These are phyloP conservation scores for Nasturtium officinale DNA, from an alignment of 345 rosid species.

Conservation along the genomic window DNA sequence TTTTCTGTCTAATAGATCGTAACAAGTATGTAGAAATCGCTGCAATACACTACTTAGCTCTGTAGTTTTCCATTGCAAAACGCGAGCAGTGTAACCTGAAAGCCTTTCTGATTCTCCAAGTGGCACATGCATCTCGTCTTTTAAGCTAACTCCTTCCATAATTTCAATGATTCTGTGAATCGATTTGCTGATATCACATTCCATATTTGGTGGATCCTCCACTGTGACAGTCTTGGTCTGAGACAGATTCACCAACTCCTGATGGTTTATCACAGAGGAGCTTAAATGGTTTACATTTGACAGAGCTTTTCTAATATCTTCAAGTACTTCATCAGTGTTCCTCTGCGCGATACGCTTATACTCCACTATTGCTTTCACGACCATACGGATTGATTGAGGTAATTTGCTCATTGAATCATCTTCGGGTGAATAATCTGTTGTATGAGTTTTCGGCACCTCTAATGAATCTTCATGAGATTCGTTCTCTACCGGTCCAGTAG, in stretches of 20 bases:
- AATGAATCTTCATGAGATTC: constrained; percentile 43
- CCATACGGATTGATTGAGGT: constrained; percentile 56
- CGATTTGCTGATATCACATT: constrained; percentile 56
- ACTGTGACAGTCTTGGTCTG: constrained; percentile 26
- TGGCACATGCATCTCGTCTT: constrained; percentile 48
- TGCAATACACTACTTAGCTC: constrained; percentile 60
- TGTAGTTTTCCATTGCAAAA: constrained; percentile 87
- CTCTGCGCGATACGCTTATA: constrained; percentile 49
- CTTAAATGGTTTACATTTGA: constrained; percentile 35
- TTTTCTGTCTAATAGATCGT: constrained; percentile 63
- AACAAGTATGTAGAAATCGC: constrained; percentile 66
- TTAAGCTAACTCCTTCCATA: constrained; percentile 64
- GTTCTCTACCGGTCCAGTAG: constrained; percentile 41
- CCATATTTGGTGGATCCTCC: constrained; percentile 35
- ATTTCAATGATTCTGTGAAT: constrained; percentile 64
- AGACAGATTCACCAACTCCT: constrained; percentile 9
- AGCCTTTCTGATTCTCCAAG: constrained; percentile 53
- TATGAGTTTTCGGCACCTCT: constrained; percentile 43
- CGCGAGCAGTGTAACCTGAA: constrained; percentile 70
- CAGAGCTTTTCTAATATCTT: constrained; percentile 63
- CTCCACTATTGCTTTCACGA: constrained; percentile 53
- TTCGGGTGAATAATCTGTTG: constrained; percentile 36
- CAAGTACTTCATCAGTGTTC: constrained; percentile 54
- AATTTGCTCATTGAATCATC: constrained; percentile 29
- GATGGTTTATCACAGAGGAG: constrained; percentile 8